A percentile compares a stretch with the other conserved stretches of the same genome.
Conservation (phyloP, 306 rosid genomes). For the Sesbania bispinosa region DNA sequence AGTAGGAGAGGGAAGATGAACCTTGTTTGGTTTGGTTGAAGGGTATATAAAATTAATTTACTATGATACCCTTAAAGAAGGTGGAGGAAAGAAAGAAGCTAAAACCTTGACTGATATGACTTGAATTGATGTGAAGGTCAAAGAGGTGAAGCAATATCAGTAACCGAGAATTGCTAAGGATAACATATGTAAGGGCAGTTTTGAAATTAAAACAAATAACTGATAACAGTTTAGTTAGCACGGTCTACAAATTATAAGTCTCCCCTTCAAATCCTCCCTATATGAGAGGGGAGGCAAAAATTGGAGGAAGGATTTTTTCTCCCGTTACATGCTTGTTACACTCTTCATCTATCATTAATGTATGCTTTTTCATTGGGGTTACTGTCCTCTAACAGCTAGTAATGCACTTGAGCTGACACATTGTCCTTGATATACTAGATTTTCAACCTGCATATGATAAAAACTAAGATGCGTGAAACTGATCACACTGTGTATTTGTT, state of each 20-base stretch:
- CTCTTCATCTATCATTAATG: background rate
- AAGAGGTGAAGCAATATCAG: background rate
- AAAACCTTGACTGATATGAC: background rate
- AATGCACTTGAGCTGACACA: background rate
- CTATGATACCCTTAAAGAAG: background rate
- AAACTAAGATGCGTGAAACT: constrained; percentile 10
- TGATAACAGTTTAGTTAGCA: background rate
- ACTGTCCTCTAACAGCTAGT: background rate
- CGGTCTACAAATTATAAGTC: background rate
- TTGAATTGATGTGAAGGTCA: background rate
- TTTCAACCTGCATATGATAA: background rate
- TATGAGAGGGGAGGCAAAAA: background rate
- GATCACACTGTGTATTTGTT: background rate
- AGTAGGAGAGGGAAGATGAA: background rate
- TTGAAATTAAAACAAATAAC: background rate
- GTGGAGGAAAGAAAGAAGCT: background rate
- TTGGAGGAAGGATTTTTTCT: background rate
- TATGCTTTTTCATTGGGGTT: background rate
- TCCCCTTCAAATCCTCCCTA: background rate
- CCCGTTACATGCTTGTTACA: background rate
- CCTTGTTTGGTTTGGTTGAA: background rate
- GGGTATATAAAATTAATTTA: background rate
- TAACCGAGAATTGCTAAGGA: background rate
- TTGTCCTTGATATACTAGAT: background rate
- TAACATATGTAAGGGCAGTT: background rate